Conservation (phyloP, 768 basidiomycete genomes). For the Lactarius akahatsu region DNA sequence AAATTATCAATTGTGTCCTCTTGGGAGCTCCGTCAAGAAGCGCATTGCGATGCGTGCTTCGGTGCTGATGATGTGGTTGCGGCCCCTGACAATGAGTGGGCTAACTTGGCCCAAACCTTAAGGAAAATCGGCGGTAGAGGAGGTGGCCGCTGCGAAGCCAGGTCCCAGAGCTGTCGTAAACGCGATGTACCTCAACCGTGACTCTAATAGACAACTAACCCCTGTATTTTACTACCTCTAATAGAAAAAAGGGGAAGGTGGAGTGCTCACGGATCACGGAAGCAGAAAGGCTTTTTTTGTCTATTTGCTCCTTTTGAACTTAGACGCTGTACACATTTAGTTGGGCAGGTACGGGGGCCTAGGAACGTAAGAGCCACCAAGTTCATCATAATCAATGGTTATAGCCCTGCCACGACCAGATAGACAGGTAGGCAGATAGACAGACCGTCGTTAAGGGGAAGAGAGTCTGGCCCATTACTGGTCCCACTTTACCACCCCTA, state of each 20-base stretch:
- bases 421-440: neutral
- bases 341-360: neutral
- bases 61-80: neutral
- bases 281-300: neutral
- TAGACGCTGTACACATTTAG: neutral
- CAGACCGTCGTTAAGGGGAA: neutral
- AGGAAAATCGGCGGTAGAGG: neutral
- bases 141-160: neutral
- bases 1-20: neutral
- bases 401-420: neutral
- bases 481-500: neutral
- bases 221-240: neutral
- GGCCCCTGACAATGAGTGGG: neutral
- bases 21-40: neutral
- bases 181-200: neutral
- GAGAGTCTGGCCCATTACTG: neutral
- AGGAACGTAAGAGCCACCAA: neutral
- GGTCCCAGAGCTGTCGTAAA: neutral
- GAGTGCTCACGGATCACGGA: neutral
- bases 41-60: neutral
- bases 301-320: neutral
- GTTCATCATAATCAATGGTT: neutral
- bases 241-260: neutral
- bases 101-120: neutral
- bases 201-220: neutral